Base-by-base conservation (phyloP, 2,329 filamentous ascomycete species). In the Pseudocercospora eumusae region DNA sequence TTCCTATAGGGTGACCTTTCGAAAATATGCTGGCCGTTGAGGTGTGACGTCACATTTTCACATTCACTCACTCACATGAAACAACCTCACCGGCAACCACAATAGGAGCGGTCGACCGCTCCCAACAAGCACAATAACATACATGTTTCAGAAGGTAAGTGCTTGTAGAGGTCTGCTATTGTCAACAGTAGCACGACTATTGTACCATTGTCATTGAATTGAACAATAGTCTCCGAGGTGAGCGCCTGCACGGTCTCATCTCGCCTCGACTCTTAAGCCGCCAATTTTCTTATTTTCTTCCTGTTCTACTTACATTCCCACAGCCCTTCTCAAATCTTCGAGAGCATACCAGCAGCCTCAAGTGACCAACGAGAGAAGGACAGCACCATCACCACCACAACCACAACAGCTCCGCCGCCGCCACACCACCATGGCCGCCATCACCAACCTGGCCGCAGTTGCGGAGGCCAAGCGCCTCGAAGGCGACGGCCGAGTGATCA, bases 401-500 rank as follows among this genome's bases (percentile, higher is more conserved):
- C 50, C 27, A 36, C 50, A 47, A 21, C 44, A 47, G 10, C 31
- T 36, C 50, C n/a, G 27, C 50, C 15, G 31, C 50, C 15, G 13
- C 50, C 28, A n/a, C 8, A 10, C 13, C 13, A 36, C 50, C 50
- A 54, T 54, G 50, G 50, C 50, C 13, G n/a, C 50, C 25, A 23
- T 23, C 13, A 31, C 50, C 13, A 23, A 31, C 28, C 13, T 28
- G 21, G 27, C 50, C 11, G 52, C 58, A 25, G 49, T 63, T n/a
- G 36, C 18, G 27, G 58, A 58, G 20, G 66, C 59, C 45, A 55
- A 53, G 31, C 11, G 53, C 15, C 61, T 42, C 56, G 69, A 69
- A 40, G 67, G 66, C n/a, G 53, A 55, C 27, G 69, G 67, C 27
- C 56, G 31, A 11, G 49, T 70, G 27, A 50, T 73, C 56, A 66